A percentile compares a stretch with the other conserved stretches of the same genome.
Evolutionary conservation across 345 rosid genomes (phyloP).

Genomic region (Pelargonium nanum): DNA sequence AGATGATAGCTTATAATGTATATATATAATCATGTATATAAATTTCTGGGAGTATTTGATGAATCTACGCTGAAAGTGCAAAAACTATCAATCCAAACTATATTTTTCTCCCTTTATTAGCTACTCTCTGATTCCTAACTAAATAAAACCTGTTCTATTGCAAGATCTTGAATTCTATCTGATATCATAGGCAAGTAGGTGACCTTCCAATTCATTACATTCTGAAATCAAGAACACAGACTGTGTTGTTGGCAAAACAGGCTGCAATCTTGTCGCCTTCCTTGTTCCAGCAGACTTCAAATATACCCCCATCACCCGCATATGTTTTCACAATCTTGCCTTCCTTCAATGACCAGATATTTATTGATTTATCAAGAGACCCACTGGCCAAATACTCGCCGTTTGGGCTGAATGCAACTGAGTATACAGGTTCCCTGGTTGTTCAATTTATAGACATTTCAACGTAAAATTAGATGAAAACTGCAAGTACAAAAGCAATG

Average conservation of each 20-base stretch:
- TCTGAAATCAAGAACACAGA: conserved; percentile 82
- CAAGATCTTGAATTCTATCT: no score
- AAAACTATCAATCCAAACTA: conserved; percentile 6
- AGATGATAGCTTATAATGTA: neutral
- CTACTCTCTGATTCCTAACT: neutral
- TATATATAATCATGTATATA: neutral
- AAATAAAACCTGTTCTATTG: neutral
- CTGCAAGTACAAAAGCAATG: neutral
- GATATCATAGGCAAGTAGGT: no score
- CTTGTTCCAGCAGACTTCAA: conserved; percentile 95
- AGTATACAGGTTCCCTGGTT: conserved; percentile 82
- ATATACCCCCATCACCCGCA: conserved; percentile 81
- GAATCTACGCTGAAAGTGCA: neutral
- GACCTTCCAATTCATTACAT: conserved; percentile 35
- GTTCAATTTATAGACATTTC: neutral
- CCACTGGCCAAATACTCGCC: conserved; percentile 96
- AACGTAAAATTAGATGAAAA: neutral
- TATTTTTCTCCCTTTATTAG: neutral
- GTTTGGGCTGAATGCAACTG: conserved; percentile 94
- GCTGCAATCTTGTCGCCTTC: conserved; percentile 97
- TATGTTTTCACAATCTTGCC: conserved; percentile 84
- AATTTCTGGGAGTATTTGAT: no score
- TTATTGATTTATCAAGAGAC: conserved; percentile 78
- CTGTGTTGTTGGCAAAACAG: conserved; percentile 78
- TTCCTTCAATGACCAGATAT: conserved; percentile 90